Conservation (phyloP, 169 alveolate species). For the Eimeria nieschulzi region DNA sequence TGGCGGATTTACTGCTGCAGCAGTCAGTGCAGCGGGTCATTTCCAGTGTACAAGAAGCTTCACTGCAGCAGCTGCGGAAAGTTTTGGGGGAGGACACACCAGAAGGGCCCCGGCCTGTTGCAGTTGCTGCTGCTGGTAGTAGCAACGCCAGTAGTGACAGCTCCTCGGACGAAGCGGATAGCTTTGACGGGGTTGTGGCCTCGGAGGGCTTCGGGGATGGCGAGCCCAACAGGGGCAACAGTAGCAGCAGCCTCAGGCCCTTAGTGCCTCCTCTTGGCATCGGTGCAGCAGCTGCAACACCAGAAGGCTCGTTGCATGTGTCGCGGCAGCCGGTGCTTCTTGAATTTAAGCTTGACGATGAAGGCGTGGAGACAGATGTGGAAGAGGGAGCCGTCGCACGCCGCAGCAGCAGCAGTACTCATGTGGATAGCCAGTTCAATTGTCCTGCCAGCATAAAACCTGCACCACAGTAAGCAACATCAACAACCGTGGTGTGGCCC, state of each 20-base stretch:
- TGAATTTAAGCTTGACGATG: conserved; percentile 8
- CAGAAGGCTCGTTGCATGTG: background rate
- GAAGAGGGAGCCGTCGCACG: background rate
- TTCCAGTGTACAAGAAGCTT: conserved; percentile 7
- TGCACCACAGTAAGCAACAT: too few species aligned
- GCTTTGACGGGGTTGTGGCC: conserved; percentile 35
- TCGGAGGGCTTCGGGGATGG: conserved; percentile 10
- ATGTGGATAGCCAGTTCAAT: too few species aligned
- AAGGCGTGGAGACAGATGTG: conserved; percentile 17
- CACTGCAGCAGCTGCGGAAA: conserved; percentile 6
- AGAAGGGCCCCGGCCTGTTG: too few species aligned
- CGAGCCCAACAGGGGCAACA: background rate
- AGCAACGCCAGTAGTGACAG: conserved; percentile 1
- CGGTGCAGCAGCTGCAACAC: background rate
- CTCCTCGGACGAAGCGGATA: conserved; percentile 17
- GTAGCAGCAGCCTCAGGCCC: background rate
- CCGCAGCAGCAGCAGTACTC: background rate
- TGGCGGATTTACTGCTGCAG: conserved; percentile 43
- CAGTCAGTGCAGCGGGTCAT: conserved; percentile 34
- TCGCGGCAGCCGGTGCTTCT: background rate
- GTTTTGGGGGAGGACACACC: background rate
- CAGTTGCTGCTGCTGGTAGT: background rate
- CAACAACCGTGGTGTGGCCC: too few species aligned
- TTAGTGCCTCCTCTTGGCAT: conserved; percentile 42
- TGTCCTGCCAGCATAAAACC: too few species aligned